Conservation (phyloP, 192 early-diverging fungal genomes). For the Linnemannia zychae region DNA sequence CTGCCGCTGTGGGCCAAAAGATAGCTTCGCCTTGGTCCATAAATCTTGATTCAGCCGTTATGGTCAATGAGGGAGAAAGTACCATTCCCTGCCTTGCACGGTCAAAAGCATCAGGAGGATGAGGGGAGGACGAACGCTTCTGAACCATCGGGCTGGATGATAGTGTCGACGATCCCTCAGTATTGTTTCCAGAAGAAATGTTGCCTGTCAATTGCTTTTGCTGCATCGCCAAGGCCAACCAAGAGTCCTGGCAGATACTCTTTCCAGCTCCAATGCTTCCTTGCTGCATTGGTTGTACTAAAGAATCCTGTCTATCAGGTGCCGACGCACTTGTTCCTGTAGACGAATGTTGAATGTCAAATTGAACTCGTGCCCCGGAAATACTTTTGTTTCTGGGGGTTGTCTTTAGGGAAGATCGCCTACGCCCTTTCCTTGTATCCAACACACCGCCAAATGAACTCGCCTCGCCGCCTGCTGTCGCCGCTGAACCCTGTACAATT, state of each 20-base stretch:
- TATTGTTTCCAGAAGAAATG: neutral
- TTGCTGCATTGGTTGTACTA: neutral
- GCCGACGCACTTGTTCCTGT: neutral
- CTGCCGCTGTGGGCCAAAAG: neutral
- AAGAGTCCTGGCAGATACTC: neutral
- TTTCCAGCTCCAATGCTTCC: neutral
- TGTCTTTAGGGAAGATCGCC: constrained; percentile 34
- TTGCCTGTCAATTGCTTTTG: neutral
- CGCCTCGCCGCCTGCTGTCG: neutral
- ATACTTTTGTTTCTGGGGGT: neutral
- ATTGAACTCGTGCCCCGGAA: constrained; percentile 24
- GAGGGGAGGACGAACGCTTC: neutral
- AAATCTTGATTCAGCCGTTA: neutral
- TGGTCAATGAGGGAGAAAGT: neutral
- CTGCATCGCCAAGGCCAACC: neutral
- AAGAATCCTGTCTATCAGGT: neutral
- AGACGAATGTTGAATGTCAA: neutral
- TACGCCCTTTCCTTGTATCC: constrained; percentile 8
- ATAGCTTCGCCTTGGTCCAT: neutral
- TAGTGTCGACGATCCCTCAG: neutral
- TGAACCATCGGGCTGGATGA: neutral
- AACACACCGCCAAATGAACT: neutral
- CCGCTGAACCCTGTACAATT: neutral
- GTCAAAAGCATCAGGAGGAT: neutral
- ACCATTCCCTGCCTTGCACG: neutral